phyloP scores from a whole-genome alignment of 805 yeast genomes.

The Saccharomycopsis fermentans region DNA sequence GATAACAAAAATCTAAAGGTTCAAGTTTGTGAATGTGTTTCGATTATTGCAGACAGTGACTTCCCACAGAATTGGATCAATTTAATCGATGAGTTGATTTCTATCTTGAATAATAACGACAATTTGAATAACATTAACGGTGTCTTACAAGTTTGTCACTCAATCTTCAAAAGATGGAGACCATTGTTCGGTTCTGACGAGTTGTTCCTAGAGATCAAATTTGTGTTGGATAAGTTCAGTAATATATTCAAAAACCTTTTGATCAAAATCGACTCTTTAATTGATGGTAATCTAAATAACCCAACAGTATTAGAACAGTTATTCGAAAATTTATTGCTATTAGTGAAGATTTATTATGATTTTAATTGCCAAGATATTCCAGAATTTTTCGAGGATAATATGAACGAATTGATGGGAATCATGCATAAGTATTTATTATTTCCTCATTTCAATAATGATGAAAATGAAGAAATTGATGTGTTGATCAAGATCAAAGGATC shows the following conservation, averaged over 20 bases:
- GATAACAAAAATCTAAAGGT: slow-evolving; percentile 65
- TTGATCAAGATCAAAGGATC: slow-evolving; percentile 67
- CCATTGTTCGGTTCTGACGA: slow-evolving; percentile 89
- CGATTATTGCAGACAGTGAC: slow-evolving; percentile 90
- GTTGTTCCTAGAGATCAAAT: slow-evolving; percentile 73
- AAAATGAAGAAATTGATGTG: slow-evolving; percentile 60
- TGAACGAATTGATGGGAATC: slow-evolving; percentile 65
- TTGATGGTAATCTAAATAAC: slow-evolving; percentile 32
- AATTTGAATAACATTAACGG: slow-evolving; percentile 74
- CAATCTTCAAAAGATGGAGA: slow-evolving; percentile 95
- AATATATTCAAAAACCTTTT: slow-evolving; percentile 68
- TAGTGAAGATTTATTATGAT: slow-evolving; percentile 80
- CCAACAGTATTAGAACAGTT: slow-evolving; percentile 46
- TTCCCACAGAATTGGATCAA: slow-evolving; percentile 87
- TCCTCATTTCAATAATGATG: slow-evolving; percentile 44
- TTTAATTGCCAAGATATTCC: slow-evolving; percentile 97
- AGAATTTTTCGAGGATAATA: slow-evolving; percentile 90
- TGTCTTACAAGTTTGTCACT: slow-evolving; percentile 84
- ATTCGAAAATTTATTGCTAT: slow-evolving; percentile 59
- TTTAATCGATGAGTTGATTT: slow-evolving; percentile 63
- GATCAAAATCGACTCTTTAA: slow-evolving; percentile 53
- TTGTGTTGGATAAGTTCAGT: slow-evolving; percentile 77
- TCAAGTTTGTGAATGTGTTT: slow-evolving; percentile 92
- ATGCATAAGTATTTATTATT: slow-evolving; percentile 73
- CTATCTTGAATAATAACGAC: slow-evolving; percentile 40